A percentile compares a stretch with the other conserved stretches of the same genome.
Conservation (phyloP, 2,329 filamentous ascomycete genomes). For the Trichoderma lentiforme region DNA sequence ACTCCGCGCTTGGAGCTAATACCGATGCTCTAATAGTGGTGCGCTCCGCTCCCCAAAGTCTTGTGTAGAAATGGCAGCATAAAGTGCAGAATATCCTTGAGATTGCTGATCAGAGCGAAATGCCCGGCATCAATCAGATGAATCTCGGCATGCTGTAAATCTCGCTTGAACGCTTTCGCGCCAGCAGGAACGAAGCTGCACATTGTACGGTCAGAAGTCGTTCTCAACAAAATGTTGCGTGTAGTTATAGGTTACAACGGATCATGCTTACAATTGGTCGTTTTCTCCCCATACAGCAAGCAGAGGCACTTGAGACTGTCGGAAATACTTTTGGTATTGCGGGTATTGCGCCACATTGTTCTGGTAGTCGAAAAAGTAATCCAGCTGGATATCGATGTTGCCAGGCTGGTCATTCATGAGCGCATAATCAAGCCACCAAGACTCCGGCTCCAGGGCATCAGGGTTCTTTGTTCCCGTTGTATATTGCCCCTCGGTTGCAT, state of each 20-base stretch:
- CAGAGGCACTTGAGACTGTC: conserved; percentile 48
- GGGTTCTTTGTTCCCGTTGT: conserved; percentile 36
- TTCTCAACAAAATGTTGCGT: too few species aligned
- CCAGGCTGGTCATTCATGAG: conserved; percentile 40
- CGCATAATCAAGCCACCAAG: conserved; percentile 50
- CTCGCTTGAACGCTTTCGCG: conserved; percentile 51
- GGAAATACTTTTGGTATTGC: conserved; percentile 53
- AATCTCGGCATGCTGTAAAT: conserved; percentile 47
- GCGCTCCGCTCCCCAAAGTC: neutral
- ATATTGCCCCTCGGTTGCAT: conserved; percentile 45
- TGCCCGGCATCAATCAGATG: conserved; percentile 54
- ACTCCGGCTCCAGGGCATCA: conserved; percentile 40
- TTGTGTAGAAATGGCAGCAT: neutral
- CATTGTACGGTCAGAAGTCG: neutral
- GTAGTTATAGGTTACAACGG: neutral
- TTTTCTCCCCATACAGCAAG: conserved; percentile 58
- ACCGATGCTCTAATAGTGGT: neutral
- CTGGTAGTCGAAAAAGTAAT: conserved; percentile 55
- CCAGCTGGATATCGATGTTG: conserved; percentile 52
- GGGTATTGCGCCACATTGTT: conserved; percentile 54
- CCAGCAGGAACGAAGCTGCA: conserved; percentile 47
- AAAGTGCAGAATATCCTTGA: neutral
- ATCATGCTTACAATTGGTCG: conserved; percentile 35
- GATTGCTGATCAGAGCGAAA: conserved; percentile 41
- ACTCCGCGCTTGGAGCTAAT: neutral